phyloP scores from a whole-genome alignment of 192 early-diverging fungal species.

The Gryganskiella cystojenkinii region DNA sequence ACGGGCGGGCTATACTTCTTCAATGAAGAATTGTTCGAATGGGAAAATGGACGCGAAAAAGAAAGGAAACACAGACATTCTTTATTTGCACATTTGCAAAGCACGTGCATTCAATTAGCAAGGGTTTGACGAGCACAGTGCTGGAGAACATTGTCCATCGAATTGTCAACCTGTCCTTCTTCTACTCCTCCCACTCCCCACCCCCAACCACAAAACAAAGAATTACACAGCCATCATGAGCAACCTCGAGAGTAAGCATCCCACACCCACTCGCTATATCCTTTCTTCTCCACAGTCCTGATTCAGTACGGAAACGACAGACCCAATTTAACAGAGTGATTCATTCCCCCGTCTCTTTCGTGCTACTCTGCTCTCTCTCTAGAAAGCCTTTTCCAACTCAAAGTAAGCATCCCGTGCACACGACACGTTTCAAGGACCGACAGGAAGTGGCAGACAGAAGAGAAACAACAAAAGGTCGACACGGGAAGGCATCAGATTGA shows the following conservation, averaged over 20 bases:
- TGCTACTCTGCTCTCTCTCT: background rate
- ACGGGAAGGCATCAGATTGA: background rate
- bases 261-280: background rate
- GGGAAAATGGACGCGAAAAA: background rate
- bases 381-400: conserved; percentile 50
- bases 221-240: conserved; percentile 37
- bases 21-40: too few relatives aligned
- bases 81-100: background rate
- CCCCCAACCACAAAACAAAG: background rate
- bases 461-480: background rate
- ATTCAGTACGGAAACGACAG: background rate
- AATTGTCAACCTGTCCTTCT: too few relatives aligned
- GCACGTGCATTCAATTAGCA: background rate
- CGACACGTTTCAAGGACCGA: conserved; percentile 1
- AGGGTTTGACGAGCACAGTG: background rate
- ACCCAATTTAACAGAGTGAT: background rate
- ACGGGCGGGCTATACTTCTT: too few relatives aligned
- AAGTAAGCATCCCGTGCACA: too few relatives aligned
- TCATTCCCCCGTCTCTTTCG: background rate
- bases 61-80: background rate
- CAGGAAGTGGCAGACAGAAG: background rate
- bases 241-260: conserved; percentile 41
- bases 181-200: too few relatives aligned
- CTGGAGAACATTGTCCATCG: background rate
- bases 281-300: background rate